Conservation (phyloP, 768 basidiomycete species). For the Royoungia palumana region DNA sequence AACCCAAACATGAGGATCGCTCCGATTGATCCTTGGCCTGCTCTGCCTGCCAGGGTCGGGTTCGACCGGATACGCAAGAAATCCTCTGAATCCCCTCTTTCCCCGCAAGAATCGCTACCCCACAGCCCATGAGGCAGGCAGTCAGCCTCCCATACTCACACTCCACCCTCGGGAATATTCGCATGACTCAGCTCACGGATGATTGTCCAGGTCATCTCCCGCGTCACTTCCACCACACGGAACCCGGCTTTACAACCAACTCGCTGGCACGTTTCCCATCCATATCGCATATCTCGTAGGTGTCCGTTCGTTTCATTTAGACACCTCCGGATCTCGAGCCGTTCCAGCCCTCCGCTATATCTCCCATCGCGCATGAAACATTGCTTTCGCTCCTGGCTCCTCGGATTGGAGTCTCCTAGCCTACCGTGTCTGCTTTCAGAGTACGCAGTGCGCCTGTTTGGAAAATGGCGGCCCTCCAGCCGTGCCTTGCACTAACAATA, state of each 20-base stretch:
- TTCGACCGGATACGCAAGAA: no score
- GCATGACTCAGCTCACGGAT: no score
- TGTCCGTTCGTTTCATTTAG: not conserved
- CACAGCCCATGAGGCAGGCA: constrained; percentile 15
- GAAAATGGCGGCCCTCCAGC: not conserved
- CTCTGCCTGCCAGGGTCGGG: not conserved
- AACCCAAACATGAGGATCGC: constrained; percentile 8
- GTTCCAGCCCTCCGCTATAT: constrained; percentile 7
- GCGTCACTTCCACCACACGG: constrained; percentile 5
- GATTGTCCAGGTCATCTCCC: not conserved
- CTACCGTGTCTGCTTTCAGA: not conserved
- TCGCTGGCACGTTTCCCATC: constrained; percentile 3
- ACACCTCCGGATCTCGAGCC: constrained; percentile 11
- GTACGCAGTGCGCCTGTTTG: not conserved
- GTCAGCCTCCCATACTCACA: no score
- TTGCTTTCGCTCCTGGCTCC: not conserved
- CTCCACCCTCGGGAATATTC: no score
- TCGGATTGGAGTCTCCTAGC: not conserved
- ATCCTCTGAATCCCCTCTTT: constrained; percentile 13
- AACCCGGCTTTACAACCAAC: not conserved
- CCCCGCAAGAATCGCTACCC: constrained; percentile 25
- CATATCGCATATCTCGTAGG: not conserved
- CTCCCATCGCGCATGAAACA: not conserved
- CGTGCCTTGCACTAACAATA: constrained; percentile 2
- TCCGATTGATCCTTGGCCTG: constrained; percentile 3